Evolutionary conservation across 2,329 filamentous ascomycete species (phyloP).

Genomic region (Aspergillus uvarum): DNA sequence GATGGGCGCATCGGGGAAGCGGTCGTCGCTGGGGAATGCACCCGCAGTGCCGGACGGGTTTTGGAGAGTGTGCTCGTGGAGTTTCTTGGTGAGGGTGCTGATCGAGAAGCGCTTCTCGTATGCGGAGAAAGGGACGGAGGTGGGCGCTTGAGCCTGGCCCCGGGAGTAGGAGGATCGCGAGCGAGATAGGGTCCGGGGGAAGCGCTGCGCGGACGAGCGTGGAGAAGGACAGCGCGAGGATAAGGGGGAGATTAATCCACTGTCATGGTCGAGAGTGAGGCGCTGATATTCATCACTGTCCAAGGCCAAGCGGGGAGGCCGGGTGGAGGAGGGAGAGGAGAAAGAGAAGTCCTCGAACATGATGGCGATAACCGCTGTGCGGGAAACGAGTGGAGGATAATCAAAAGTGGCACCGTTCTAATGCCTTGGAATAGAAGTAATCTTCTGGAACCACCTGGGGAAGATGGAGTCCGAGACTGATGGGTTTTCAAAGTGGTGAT

Average conservation of each 20-base stretch:
- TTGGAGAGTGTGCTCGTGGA: conserved; percentile 42
- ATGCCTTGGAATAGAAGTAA: not conserved
- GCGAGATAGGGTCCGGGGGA: conserved; percentile 30
- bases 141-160: conserved; percentile 38
- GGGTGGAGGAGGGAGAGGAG: conserved; percentile 36
- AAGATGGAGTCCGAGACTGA: not conserved
- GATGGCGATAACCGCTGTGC: not conserved
- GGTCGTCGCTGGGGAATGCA: not conserved
- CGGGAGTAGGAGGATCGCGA: conserved; percentile 37
- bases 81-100: conserved; percentile 40
- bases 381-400: not conserved
- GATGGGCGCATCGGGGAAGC: conserved; percentile 13
- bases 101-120: conserved; percentile 44
- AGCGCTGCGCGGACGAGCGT: conserved; percentile 30
- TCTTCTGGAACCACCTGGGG: not conserved
- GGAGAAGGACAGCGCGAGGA: conserved; percentile 46
- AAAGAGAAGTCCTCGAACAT: conserved; percentile 48
- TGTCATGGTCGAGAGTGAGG: conserved; percentile 39
- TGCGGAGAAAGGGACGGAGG: conserved; percentile 46
- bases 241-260: conserved; percentile 40
- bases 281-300: conserved; percentile 32
- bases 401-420: not conserved
- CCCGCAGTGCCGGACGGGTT: conserved; percentile 22
- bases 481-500: not conserved
- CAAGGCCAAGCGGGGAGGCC: conserved; percentile 27